A percentile compares a stretch with the other conserved stretches of the same genome.
These are phyloP conservation scores for Aureobasidium sp. DNA, from an alignment of 2,329 filamentous ascomycete species.

Conservation along the genomic window DNA sequence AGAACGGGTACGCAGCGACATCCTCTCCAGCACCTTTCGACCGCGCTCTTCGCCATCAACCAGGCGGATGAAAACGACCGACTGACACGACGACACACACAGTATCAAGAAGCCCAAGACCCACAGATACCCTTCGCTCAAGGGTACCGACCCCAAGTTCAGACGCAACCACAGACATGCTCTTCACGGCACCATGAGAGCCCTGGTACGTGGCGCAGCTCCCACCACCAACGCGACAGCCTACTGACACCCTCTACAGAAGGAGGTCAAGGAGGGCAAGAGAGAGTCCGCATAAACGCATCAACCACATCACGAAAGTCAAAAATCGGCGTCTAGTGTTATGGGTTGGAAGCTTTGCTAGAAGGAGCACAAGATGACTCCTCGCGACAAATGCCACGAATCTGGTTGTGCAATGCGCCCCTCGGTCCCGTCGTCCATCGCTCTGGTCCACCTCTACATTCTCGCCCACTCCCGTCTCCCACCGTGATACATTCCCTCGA, in stretches of 20 bases:
- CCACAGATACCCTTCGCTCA: conserved; percentile 95
- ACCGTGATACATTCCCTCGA: neutral
- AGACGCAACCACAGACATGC: conserved; percentile 99
- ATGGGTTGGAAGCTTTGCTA: conserved; percentile 17
- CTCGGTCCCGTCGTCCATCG: neutral
- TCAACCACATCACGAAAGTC: conserved; percentile 15
- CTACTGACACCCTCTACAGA: conserved; percentile 51
- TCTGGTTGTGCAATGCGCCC: conserved; percentile 15
- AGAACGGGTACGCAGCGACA: conserved; percentile 72
- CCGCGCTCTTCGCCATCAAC: neutral
- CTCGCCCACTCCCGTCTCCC: neutral
- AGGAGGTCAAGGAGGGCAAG: conserved; percentile 97
- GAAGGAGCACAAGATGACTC: conserved; percentile 14
- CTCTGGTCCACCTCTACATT: neutral
- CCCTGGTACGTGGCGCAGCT: conserved; percentile 65
- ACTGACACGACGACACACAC: conserved; percentile 21
- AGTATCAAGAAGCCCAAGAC: conserved; percentile 99
- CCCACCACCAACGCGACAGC: neutral
- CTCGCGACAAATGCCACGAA: conserved; percentile 16
- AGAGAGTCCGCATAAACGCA: conserved; percentile 68
- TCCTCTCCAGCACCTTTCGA: neutral
- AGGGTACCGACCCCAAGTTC: conserved; percentile 99
- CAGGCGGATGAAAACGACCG: conserved; percentile 2
- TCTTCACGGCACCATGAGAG: conserved; percentile 97
- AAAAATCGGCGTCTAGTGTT: conserved; percentile 15